Base-by-base conservation (phyloP, 176 grass and related monocot genomes). In the Musa troglodytarum region DNA sequence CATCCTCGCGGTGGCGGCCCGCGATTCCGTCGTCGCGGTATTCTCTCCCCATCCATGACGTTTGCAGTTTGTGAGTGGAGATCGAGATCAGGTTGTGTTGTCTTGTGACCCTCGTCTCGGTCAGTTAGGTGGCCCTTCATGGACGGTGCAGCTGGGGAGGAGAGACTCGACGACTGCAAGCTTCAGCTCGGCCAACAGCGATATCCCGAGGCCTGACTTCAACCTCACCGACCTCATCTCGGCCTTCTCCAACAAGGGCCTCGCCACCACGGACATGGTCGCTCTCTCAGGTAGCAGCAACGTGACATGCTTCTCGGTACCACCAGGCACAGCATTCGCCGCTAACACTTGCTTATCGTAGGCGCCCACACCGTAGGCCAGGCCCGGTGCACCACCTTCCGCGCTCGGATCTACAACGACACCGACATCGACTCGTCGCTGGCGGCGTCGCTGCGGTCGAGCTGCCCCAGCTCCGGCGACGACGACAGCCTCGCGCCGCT, bases 21-120 rank as follows among this genome's bases (percentile, higher is more conserved):
- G 83, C 7, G 83, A 85, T 67, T 80, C 83, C 13, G 73, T 81
- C 34, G 83, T 77, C 26, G 83, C 83, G 24, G 83, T 85, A 72
- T 65, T 43, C 34, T 43, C 34, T 43, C 3, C 34, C 34, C 34
- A 6, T 4, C 34, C 34, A 43, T 6, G 34, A 43, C 6, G 34
- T 43, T 43, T 5, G 34, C 34, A 43, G 73, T 81, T 52, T 66
- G 9, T 53, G 9, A 54, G 11, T 17, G 11, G 51, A 16, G 49
- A 14, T 54, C 34, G 34, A 43, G 34, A 43, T 43, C 34, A 6
- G 34, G 34, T 43, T 4, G 3, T 43, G 34, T 43, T 43, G 34
- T 43, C 4, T 43, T 43, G 34, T 23, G 9, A 7, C 19, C 52
- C 50, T 20, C 17, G 9, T 52, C 63, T 77, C 9, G 26, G 34